A percentile compares a stretch with the other conserved stretches of the same genome.
Conservation (phyloP, 2,329 filamentous ascomycete genomes). For the Fusarium albosuccineum region DNA sequence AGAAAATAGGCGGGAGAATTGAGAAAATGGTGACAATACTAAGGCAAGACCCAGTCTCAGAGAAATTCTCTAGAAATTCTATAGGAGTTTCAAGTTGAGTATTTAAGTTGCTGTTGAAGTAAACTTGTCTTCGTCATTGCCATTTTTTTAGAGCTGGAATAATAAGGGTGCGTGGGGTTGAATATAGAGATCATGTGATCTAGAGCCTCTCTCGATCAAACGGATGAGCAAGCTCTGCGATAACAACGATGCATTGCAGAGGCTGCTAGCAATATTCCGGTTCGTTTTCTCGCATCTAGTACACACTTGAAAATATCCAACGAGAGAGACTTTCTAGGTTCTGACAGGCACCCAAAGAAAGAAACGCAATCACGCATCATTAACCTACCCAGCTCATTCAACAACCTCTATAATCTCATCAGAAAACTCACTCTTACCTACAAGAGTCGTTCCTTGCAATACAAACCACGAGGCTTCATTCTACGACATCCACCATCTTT, state of each 20-base stretch:
- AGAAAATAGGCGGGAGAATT: not conserved
- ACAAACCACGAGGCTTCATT: not conserved
- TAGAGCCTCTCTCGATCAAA: constrained; percentile 4
- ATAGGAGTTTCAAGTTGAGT: not conserved
- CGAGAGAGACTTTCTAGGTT: not conserved
- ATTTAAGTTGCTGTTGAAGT: not conserved
- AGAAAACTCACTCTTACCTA: not conserved
- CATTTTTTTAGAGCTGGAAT: constrained; percentile 30
- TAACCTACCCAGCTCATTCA: too few relatives aligned
- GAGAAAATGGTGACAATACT: not conserved
- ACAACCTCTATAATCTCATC: not conserved
- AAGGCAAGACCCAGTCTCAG: not conserved
- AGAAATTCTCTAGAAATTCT: not conserved
- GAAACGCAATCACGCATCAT: not conserved
- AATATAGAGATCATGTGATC: constrained; percentile 39
- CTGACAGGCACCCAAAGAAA: constrained; percentile 11
- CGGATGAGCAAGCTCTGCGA: not conserved
- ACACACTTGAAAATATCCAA: not conserved
- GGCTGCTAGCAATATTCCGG: not conserved
- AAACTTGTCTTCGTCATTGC: constrained; percentile 5
- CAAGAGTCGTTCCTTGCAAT: not conserved
- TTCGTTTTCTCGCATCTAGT: too few relatives aligned
- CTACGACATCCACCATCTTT: not conserved
- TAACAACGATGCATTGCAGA: not conserved
- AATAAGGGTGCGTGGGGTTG: constrained; percentile 24